phyloP scores from a whole-genome alignment of 306 rosid species.

The Hylodesmum podocarpum region DNA sequence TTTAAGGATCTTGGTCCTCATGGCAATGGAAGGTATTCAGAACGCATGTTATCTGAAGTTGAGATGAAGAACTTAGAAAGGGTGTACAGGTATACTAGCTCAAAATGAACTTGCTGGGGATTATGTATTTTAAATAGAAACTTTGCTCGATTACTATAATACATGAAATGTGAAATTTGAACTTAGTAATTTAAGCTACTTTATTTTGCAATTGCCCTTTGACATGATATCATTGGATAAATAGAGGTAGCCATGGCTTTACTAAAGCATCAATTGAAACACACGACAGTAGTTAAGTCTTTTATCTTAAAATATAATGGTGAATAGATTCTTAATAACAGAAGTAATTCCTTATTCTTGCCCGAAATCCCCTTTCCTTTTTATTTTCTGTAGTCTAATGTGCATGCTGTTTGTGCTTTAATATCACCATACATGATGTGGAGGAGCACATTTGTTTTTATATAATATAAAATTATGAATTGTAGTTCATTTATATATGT shows the following conservation, averaged over 20 bases:
- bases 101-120: background rate
- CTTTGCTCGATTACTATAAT: background rate
- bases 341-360: too few relatives aligned
- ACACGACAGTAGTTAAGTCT: background rate
- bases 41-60: conserved; percentile 88
- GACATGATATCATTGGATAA: background rate
- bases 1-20: conserved; percentile 93
- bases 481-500: conserved; percentile 18
- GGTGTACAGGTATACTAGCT: conserved; percentile 78
- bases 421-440: background rate
- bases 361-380: too few relatives aligned
- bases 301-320: background rate
- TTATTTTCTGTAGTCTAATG: background rate
- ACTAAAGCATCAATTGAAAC: background rate
- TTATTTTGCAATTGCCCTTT: background rate
- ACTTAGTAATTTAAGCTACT: conserved; percentile 10
- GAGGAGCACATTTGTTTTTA: background rate
- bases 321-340: too few relatives aligned
- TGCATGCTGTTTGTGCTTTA: background rate
- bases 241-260: background rate
- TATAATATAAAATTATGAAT: background rate
- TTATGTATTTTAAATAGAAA: background rate
- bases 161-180: conserved; percentile 2
- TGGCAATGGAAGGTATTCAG: conserved; percentile 90
- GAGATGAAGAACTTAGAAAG: conserved; percentile 85